Conservation (phyloP, 371 early-diverging fungal genomes). For the Nematocida sp. region DNA sequence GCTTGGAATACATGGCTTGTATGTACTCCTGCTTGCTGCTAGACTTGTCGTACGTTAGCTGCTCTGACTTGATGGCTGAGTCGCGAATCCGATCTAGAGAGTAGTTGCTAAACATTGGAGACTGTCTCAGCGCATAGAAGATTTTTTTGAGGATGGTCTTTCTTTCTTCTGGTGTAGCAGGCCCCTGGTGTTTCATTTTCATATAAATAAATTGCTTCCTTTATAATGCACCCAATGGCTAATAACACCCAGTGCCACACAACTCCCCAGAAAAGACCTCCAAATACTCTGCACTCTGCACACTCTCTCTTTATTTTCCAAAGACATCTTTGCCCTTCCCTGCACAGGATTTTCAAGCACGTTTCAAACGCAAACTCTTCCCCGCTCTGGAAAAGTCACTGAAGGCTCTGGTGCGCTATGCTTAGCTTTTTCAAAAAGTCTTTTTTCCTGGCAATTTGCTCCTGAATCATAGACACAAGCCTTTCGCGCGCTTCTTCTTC, state of each 20-base stretch:
- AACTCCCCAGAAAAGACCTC: too few species aligned
- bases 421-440: slow-evolving; percentile 14
- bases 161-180: slow-evolving; percentile 57
- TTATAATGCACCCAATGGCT: too few species aligned
- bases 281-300: too few species aligned
- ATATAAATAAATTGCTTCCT: too few species aligned
- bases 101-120: slow-evolving; percentile 58
- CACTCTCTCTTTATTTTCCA: too few species aligned
- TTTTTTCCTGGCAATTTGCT: slow-evolving; percentile 38
- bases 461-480: background rate
- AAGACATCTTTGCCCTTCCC: too few species aligned
- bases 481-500: slow-evolving; percentile 21
- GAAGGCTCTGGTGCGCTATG: too few species aligned
- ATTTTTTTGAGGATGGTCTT: slow-evolving; percentile 58
- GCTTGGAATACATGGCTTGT: slow-evolving; percentile 55
- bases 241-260: background rate
- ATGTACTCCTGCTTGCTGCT: slow-evolving; percentile 59
- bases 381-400: too few species aligned
- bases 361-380: too few species aligned
- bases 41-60: slow-evolving; percentile 53
- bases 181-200: slow-evolving; percentile 42
- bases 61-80: slow-evolving; percentile 61
- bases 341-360: too few species aligned
- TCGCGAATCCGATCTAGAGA: slow-evolving; percentile 54
- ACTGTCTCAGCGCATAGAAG: slow-evolving; percentile 59